Conservation (phyloP, 176 grass and related monocot genomes). For the Dactylis glomerata region DNA sequence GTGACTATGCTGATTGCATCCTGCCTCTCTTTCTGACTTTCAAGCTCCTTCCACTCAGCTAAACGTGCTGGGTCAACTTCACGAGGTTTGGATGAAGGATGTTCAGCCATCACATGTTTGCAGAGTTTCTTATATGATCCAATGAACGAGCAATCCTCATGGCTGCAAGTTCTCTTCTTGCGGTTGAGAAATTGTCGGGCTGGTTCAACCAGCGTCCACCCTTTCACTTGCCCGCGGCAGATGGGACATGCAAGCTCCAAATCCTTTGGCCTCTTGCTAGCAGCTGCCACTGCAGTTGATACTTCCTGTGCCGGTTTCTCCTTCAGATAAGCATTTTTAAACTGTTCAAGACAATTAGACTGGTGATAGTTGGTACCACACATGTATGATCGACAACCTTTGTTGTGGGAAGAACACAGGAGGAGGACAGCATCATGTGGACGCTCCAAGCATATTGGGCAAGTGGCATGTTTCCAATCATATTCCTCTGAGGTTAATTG, state of each 20-base stretch:
- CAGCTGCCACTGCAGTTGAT: background rate
- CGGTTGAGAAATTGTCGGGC: constrained; percentile 64
- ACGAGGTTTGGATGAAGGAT: constrained; percentile 53
- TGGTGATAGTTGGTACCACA: constrained; percentile 66
- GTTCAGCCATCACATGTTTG: constrained; percentile 55
- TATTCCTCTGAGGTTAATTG: constrained; percentile 46
- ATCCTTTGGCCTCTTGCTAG: constrained; percentile 38
- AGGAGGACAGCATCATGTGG: constrained; percentile 90
- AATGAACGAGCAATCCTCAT: constrained; percentile 60
- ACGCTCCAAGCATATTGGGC: constrained; percentile 82
- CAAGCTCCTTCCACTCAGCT: constrained; percentile 62
- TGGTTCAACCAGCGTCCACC: constrained; percentile 73
- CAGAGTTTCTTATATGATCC: constrained; percentile 67
- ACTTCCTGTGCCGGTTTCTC: constrained; percentile 20
- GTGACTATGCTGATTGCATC: constrained; percentile 77
- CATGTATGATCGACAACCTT: constrained; percentile 90
- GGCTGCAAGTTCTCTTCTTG: constrained; percentile 66
- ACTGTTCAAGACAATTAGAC: constrained; percentile 89
- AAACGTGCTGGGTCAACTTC: constrained; percentile 55
- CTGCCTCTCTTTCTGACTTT: constrained; percentile 65
- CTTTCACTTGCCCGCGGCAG: constrained; percentile 76
- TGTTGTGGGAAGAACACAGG: constrained; percentile 78
- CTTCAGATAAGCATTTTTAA: constrained; percentile 60
- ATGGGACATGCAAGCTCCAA: constrained; percentile 70
- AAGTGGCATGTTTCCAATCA: constrained; percentile 68